Evolutionary conservation across 75 land plant genomes (phyloP).

Genomic region (Pseudotsuga menziesii): DNA sequence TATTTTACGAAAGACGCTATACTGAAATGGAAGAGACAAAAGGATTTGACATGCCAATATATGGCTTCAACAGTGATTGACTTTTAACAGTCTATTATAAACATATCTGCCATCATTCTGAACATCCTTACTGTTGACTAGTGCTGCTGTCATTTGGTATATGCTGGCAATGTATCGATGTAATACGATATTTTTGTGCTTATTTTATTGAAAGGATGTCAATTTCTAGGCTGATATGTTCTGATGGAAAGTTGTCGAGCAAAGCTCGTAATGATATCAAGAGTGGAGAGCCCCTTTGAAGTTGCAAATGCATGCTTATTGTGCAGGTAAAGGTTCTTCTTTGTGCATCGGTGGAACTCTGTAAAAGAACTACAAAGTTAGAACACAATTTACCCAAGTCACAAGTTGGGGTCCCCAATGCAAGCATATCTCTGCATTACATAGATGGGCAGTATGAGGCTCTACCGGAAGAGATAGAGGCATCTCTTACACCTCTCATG

Average conservation of each 20-base stretch:
- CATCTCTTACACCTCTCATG: constrained; percentile 95
- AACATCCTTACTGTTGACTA: background rate
- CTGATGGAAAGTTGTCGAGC: background rate
- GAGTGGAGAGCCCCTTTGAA: too few species aligned
- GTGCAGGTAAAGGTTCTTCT: constrained; percentile 92
- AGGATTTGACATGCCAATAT: too few species aligned
- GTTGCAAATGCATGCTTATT: background rate
- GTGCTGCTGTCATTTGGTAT: background rate
- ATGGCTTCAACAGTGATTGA: too few species aligned
- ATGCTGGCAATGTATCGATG: background rate
- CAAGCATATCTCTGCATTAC: constrained; percentile 75
- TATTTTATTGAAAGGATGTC: background rate
- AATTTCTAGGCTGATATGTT: background rate
- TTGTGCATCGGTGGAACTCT: constrained; percentile 83
- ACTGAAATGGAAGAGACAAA: too few species aligned
- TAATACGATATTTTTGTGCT: too few species aligned
- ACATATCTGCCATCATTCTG: too few species aligned
- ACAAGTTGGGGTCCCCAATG: constrained; percentile 64
- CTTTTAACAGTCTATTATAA: too few species aligned
- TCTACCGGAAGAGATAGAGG: constrained; percentile 96
- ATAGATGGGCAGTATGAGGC: constrained; percentile 96
- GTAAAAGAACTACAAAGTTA: constrained; percentile 65
- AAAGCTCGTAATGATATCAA: too few species aligned
- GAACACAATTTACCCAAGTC: constrained; percentile 79
- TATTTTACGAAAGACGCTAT: too few species aligned